These are phyloP conservation scores for Fusarium nelsonii DNA, from an alignment of 2,329 filamentous ascomycete species.

Conservation along the genomic window DNA sequence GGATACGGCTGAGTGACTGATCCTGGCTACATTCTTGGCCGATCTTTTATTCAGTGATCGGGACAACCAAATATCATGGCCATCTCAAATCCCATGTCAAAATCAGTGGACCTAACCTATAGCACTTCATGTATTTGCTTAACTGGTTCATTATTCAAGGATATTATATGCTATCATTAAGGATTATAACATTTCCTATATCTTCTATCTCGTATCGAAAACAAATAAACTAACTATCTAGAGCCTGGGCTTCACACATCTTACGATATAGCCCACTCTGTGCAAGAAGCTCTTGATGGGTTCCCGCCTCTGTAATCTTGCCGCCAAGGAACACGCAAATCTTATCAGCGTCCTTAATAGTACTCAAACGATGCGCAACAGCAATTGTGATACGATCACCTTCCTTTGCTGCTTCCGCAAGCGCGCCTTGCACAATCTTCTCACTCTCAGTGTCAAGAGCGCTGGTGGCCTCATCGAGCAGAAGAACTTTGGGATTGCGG, in stretches of 20 bases:
- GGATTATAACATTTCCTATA: slow-evolving; percentile 5
- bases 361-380: slow-evolving; percentile 93
- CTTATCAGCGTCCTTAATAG: slow-evolving; percentile 79
- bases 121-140: background rate
- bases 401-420: slow-evolving; percentile 78
- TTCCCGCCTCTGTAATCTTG: slow-evolving; percentile 68
- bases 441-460: slow-evolving; percentile 48
- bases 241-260: slow-evolving; percentile 60
- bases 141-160: background rate
- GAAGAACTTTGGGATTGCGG: slow-evolving; percentile 43
- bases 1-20: background rate
- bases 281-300: slow-evolving; percentile 66
- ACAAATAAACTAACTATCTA: slow-evolving; percentile 45
- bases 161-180: slow-evolving; percentile 36
- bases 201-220: background rate
- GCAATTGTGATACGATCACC: slow-evolving; percentile 62
- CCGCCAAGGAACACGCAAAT: slow-evolving; percentile 73
- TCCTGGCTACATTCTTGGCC: slow-evolving; percentile 7
- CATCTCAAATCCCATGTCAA: background rate
- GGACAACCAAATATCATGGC: slow-evolving; percentile 2
- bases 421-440: slow-evolving; percentile 77
- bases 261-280: slow-evolving; percentile 61
- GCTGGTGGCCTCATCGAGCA: slow-evolving; percentile 47
- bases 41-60: slow-evolving; percentile 6
- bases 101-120: slow-evolving; percentile 1